Base-by-base conservation (phyloP, 345 rosid species). In the Xanthoceras sorbifolium region DNA sequence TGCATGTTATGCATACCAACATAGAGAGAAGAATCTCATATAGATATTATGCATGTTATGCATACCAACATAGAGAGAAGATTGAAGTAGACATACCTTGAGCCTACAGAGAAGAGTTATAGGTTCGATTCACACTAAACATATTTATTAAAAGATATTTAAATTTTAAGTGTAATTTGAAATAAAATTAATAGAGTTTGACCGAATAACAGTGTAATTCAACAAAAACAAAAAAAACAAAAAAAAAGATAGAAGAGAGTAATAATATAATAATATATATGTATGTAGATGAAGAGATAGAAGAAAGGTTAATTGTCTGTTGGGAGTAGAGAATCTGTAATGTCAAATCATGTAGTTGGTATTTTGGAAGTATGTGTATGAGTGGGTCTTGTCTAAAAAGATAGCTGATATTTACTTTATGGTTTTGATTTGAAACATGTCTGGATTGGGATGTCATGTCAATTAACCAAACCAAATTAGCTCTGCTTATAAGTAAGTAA, bases 301-400 rank as follows among this genome's bases (percentile, higher is more conserved):
- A 36, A 36, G 34, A 48, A 54, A 23, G 15, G 25, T 9, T 12
- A 26, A n/a, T 31, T 57, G 29, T 57, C 64, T 20, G 46, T 9
- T 31, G 73, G 42, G 48, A 70, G 66, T 76, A 84, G 84, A 94
- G 97, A 94, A 94, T 92, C 98, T 89, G 97, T 88, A 89, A 88
- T 79, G 97, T 94, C 98, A 91, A 90, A 92, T 92, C 98, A 85
- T 86, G 86, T 74, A 83, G 92, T 87, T 87, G 90, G 87, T 82
- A 73, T 80, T 87, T 88, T 90, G 88, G 95, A 87, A 71, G 77
- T 80, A 77, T 75, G 81, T 83, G 83, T 9, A 59, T 66, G 75
- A 26, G 83, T 76, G 88, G 79, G 89, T 82, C 89, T 77, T 81
- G 81, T 61, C 67, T 44, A 62, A 61, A 79, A 52, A 10, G 79